These are phyloP conservation scores for Tubosaeta sp. DNA, from an alignment of 768 basidiomycete genomes.

Conservation along the genomic window DNA sequence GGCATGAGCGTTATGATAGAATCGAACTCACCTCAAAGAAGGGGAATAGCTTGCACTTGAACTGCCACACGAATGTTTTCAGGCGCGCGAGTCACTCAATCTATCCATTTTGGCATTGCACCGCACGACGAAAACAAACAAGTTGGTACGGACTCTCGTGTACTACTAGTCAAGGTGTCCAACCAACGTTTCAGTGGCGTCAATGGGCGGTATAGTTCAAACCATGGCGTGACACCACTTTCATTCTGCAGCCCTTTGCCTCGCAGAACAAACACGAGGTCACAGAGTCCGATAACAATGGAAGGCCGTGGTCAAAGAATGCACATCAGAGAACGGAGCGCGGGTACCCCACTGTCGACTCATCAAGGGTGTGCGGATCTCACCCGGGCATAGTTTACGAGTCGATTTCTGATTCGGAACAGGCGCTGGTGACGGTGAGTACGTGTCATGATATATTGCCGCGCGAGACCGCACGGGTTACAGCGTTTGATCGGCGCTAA, in stretches of 20 bases:
- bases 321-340: not conserved
- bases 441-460: not conserved
- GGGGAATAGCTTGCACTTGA: not conserved
- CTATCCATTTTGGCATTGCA: no score
- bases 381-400: not conserved
- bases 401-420: not conserved
- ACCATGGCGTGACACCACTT: no score
- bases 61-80: not conserved
- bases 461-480: not conserved
- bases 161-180: no score
- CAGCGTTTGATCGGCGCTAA: slow-evolving; percentile 4
- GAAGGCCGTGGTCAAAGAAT: slow-evolving; percentile 6
- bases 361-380: slow-evolving; percentile 1
- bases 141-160: no score
- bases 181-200: no score
- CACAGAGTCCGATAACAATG: slow-evolving; percentile 5
- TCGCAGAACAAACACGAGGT: slow-evolving; percentile 3
- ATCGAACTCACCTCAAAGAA: not conserved
- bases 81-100: not conserved
- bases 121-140: no score
- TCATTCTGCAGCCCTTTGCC: not conserved
- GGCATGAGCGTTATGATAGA: not conserved
- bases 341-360: slow-evolving; percentile 5
- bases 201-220: no score
- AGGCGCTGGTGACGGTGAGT: no score